phyloP scores from a whole-genome alignment of 345 rosid genomes.

The Odontarrhena argentea region DNA sequence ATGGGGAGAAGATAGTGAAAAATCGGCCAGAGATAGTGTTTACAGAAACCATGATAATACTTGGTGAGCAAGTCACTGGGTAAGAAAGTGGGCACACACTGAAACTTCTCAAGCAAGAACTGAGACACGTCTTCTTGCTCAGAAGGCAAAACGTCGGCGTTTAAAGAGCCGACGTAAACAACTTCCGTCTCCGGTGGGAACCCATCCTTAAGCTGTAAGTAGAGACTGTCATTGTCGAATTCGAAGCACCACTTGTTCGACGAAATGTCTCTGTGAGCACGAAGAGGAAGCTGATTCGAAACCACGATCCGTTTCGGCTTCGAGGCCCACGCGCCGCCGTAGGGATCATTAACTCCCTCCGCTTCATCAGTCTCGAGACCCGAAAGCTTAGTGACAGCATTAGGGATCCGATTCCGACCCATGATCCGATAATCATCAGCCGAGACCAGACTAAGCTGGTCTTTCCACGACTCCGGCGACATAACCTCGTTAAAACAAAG shows the following conservation, averaged over 20 bases:
- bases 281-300: constrained; percentile 70
- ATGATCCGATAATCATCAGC: constrained; percentile 59
- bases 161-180: constrained; percentile 63
- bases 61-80: constrained; percentile 50
- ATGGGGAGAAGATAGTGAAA: constrained; percentile 72
- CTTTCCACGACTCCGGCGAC: constrained; percentile 52
- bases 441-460: constrained; percentile 58
- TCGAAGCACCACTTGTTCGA: constrained; percentile 56
- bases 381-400: constrained; percentile 49
- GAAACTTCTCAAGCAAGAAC: constrained; percentile 50
- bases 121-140: constrained; percentile 68
- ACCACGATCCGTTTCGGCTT: constrained; percentile 55
- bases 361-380: constrained; percentile 51
- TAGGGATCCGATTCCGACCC: constrained; percentile 56
- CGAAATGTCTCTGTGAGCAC: constrained; percentile 42
- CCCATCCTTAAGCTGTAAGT: constrained; percentile 67
- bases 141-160: constrained; percentile 50
- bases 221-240: constrained; percentile 58
- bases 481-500: constrained; percentile 20
- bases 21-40: constrained; percentile 88
- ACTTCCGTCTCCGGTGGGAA: constrained; percentile 57
- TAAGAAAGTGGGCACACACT: constrained; percentile 72
- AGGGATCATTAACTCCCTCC: constrained; percentile 4
- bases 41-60: constrained; percentile 85
- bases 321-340: constrained; percentile 31